Base-by-base conservation (phyloP, 106 monocot genomes). In the Allium cepa region DNA sequence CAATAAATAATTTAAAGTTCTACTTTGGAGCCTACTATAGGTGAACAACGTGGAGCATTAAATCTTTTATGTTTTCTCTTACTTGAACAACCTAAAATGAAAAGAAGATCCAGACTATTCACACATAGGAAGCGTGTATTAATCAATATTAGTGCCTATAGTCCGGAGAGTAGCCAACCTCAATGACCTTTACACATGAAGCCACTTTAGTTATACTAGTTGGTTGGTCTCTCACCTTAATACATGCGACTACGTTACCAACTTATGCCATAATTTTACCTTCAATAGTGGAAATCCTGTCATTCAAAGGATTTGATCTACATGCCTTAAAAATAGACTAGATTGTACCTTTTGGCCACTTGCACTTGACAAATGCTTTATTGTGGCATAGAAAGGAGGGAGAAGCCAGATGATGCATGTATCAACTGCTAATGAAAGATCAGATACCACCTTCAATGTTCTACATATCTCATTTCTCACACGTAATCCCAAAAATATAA, bases 131-230 rank as follows among this genome's bases (percentile, higher is more conserved):
- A 22, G 22, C 22, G 1, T 22, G 22, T 22, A 22, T 22, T 22
- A 1, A 22, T 22, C 22, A 22, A 0, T 1, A 22, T 22, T 22
- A 22, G 22, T 22, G 22, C 22, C 22, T 22, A 22, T 22, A 22
- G 22, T 22, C 22, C 0, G 22, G 27, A 26, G 50, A 15, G 52
- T 14, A 75, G 64, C 76, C 73, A 77, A 99, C 97, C 89, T 99
- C 89, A 68, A 90, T 69, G 77, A 90, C 80, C 50, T 84, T 82
- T 71, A 99, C 64, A 68, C 97, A 99, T 18, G 89, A 82, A 67
- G 97, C 97, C 71, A 99, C 81, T 82, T 85, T 89, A 51, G 60
- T 78, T 79, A 89, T 86, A 71, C 84, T 87, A 64, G 84, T 85
- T 66, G 63, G 50, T 53, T 68, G 76, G 61, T 99, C 97, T 73